Percentiles rank a stretch among this genome's conserved stretches.
These are phyloP conservation scores for Hylodesmum podocarpum DNA, from an alignment of 306 rosid genomes.

Conservation along the genomic window DNA sequence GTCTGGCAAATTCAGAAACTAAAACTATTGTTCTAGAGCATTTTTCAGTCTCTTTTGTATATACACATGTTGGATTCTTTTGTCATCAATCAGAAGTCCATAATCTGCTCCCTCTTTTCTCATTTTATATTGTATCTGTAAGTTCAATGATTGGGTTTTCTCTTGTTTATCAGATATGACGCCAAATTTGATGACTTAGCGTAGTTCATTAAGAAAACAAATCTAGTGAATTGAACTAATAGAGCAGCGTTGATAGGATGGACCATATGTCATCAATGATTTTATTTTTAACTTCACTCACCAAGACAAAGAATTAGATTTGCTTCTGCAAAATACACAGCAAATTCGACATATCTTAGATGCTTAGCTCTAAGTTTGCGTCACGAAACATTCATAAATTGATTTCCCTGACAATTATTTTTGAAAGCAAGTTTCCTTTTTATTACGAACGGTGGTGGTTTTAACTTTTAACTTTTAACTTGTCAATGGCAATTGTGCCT, in stretches of 20 bases:
- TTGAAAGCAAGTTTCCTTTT: not conserved
- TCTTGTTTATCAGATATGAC: not conserved
- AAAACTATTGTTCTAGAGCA: conserved; percentile 16
- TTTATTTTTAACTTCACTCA: not conserved
- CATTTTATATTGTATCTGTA: not conserved
- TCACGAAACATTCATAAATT: not conserved
- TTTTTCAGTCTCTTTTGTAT: conserved; percentile 5
- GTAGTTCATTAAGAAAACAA: not conserved
- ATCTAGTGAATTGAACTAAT: not conserved
- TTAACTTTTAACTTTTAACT: not conserved
- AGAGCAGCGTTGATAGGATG: not conserved
- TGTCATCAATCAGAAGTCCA: not conserved
- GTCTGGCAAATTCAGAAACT: conserved; percentile 9
- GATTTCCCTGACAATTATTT: not conserved
- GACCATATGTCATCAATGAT: not conserved
- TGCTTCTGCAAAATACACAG: not conserved
- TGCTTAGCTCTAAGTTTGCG: not conserved
- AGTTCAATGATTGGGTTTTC: not conserved
- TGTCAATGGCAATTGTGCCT: not conserved
- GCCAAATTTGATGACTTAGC: not conserved
- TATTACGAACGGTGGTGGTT: not conserved
- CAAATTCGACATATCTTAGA: not conserved
- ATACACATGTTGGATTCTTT: conserved; percentile 24
- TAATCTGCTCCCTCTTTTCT: not conserved
- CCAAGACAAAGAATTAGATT: not conserved